phyloP scores from a whole-genome alignment of 805 yeast species.

The Pichia manshurica region DNA sequence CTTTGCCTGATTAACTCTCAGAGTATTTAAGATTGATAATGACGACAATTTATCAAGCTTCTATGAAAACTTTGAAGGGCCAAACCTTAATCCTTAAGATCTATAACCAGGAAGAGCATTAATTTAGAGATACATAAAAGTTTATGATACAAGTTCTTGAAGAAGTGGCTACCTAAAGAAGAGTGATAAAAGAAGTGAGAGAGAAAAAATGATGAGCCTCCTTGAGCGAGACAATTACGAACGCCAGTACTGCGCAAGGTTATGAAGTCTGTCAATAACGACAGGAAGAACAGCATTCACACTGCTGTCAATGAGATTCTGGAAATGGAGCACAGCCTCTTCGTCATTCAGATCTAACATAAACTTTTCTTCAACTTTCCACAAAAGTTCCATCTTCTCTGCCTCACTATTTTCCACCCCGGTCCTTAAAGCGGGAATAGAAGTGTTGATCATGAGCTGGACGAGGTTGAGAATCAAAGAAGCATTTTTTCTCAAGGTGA shows the following conservation, averaged over 20 bases:
- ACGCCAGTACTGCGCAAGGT: slow-evolving; percentile 97
- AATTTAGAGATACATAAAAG: too few relatives aligned
- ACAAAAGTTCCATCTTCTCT: slow-evolving; percentile 81
- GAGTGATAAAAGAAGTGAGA: too few relatives aligned
- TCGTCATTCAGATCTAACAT: slow-evolving; percentile 91
- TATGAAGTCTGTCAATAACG: slow-evolving; percentile 90
- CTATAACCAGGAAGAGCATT: too few relatives aligned
- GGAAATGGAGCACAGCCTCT: slow-evolving; percentile 93
- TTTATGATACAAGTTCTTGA: too few relatives aligned
- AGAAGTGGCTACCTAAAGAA: too few relatives aligned
- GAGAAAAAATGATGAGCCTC: too few relatives aligned
- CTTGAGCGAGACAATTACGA: slow-evolving; percentile 38
- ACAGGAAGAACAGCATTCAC: slow-evolving; percentile 91
- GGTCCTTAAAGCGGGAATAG: slow-evolving; percentile 77
- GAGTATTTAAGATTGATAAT: too few relatives aligned
- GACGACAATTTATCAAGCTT: too few relatives aligned
- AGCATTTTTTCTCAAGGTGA: slow-evolving; percentile 83
- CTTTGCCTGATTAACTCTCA: too few relatives aligned
- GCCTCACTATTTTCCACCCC: slow-evolving; percentile 33
- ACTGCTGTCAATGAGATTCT: slow-evolving; percentile 86
- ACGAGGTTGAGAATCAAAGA: slow-evolving; percentile 85
- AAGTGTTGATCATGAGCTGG: slow-evolving; percentile 89
- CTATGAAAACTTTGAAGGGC: too few relatives aligned
- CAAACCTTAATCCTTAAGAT: too few relatives aligned
- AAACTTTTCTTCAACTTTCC: slow-evolving; percentile 90